Evolutionary conservation across 2,329 filamentous ascomycete species (phyloP).

Genomic region (Thielaviopsis punctulata): DNA sequence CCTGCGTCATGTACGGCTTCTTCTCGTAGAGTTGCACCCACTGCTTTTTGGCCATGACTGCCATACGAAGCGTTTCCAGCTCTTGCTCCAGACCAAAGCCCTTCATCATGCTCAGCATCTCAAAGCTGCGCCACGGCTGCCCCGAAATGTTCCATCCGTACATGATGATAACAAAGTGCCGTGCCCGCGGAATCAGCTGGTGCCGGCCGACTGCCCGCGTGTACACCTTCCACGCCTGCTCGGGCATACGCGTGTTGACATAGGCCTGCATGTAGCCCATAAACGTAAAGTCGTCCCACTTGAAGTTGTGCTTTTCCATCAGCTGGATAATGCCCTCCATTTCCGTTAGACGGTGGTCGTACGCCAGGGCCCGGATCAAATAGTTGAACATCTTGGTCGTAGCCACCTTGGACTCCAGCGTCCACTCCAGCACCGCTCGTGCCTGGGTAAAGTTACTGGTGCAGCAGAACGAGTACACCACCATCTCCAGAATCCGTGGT

Average conservation of each 20-base stretch:
- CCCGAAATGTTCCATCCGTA: slow-evolving; percentile 18
- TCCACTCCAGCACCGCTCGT: slow-evolving; percentile 26
- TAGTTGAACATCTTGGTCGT: slow-evolving; percentile 60
- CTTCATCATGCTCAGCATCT: slow-evolving; percentile 28
- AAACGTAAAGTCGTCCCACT: slow-evolving; percentile 34
- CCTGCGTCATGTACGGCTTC: slow-evolving; percentile 21
- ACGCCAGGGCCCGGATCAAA: slow-evolving; percentile 52
- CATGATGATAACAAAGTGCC: slow-evolving; percentile 38
- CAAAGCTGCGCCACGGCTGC: slow-evolving; percentile 26
- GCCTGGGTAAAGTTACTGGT: slow-evolving; percentile 22
- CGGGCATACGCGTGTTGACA: slow-evolving; percentile 29
- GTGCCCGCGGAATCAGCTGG: slow-evolving; percentile 27
- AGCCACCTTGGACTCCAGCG: slow-evolving; percentile 33
- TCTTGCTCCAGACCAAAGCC: slow-evolving; percentile 25
- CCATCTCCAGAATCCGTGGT: slow-evolving; percentile 19
- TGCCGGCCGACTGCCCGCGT: slow-evolving; percentile 25
- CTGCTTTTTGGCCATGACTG: slow-evolving; percentile 9
- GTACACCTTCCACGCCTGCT: slow-evolving; percentile 32
- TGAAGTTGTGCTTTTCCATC: slow-evolving; percentile 30
- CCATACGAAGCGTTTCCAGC: slow-evolving; percentile 19
- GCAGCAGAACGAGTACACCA: slow-evolving; percentile 28
- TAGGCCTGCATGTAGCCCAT: slow-evolving; percentile 32
- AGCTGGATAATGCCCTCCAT: slow-evolving; percentile 30
- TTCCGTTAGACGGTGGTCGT: slow-evolving; percentile 34
- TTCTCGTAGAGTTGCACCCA: slow-evolving; percentile 23